Conservation (phyloP, 2,329 filamentous ascomycete species). For the Pseudophaeomoniella oleicola region DNA sequence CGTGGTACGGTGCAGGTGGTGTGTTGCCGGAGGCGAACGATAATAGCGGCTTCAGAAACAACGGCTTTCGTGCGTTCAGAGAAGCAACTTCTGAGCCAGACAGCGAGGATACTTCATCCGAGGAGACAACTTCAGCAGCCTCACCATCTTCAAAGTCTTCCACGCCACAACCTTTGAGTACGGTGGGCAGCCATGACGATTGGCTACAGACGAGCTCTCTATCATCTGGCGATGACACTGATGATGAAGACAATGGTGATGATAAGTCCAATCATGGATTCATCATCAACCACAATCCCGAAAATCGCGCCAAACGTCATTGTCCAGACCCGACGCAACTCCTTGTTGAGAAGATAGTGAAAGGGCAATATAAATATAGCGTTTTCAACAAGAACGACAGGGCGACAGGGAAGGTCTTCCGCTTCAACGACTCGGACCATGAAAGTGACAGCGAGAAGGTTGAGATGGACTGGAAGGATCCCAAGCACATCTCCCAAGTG, state of each 20-base stretch:
- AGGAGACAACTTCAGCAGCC: not conserved
- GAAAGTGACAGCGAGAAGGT: not conserved
- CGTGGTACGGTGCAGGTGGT: conserved; percentile 36
- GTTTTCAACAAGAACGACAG: conserved; percentile 2
- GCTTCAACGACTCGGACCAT: not conserved
- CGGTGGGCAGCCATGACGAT: not conserved
- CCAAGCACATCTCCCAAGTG: conserved; percentile 5
- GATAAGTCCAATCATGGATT: not conserved
- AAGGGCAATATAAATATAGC: conserved; percentile 4
- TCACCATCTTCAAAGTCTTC: not conserved
- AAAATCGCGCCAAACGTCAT: not conserved
- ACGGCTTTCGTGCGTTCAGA: not conserved
- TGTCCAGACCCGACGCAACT: conserved; percentile 2
- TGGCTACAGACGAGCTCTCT: not conserved
- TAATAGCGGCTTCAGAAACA: not conserved
- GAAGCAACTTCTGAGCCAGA: not conserved
- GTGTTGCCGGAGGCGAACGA: not conserved
- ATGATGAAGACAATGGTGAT: not conserved
- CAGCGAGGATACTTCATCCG: not conserved
- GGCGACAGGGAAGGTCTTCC: not conserved
- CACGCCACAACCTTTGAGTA: not conserved
- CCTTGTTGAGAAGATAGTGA: conserved; percentile 6
- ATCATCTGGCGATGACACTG: not conserved
- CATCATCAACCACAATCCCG: not conserved
- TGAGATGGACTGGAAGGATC: conserved; percentile 7